Evolutionary conservation across 2,329 filamentous ascomycete species (phyloP), one percentile per base, ranked within the genome.

Genomic region (Scytalidium sp.): DNA sequence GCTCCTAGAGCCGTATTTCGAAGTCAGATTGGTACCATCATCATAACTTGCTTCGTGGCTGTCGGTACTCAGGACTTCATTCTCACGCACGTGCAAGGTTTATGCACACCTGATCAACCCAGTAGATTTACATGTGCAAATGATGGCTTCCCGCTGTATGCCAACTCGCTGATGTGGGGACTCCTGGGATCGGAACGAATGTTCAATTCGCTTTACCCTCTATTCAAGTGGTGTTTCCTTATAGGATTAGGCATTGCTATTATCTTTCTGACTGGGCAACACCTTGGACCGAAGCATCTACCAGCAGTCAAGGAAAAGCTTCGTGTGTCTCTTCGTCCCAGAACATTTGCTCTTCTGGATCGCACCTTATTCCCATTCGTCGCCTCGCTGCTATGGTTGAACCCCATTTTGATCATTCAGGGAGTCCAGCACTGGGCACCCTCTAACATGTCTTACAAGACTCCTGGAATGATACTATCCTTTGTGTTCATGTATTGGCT

Each of bases 401-500:
- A 73, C 48, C 70, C 71, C 0, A 63, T 70, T 21, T 58, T 74
- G 4, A 60, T 72, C 32, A 67, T 74, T 40, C 66, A 71, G 54
- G 71, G 71, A 11, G 59, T 72, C 19, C 69, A 71, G 53, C 67
- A 73, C 59, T 74, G 71, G 71, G 69, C 70, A 42, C 69, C 69
- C 2, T 69, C 64, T 21, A 73, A 74, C 53, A 29, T 73, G 56
- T 64, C 68, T 11, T 74, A 73, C 64, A 71, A 70, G 57, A 73
- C 70, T 17, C 68, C 68, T 0, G 70, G 70, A 20, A 64, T 75
- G 50, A 67, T 71, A 15, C 54, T 74, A 29, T 64, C 64, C 1
- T 70, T 65, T 46, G 55, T 73, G 48, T 74, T 74, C 64, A 73
- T 73, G 72, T 70, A 70, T 57, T 70, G 66, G 60, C 56, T 75